These are phyloP conservation scores for Alternaria triticina DNA, from an alignment of 2,329 filamentous ascomycete species.

Conservation along the genomic window DNA sequence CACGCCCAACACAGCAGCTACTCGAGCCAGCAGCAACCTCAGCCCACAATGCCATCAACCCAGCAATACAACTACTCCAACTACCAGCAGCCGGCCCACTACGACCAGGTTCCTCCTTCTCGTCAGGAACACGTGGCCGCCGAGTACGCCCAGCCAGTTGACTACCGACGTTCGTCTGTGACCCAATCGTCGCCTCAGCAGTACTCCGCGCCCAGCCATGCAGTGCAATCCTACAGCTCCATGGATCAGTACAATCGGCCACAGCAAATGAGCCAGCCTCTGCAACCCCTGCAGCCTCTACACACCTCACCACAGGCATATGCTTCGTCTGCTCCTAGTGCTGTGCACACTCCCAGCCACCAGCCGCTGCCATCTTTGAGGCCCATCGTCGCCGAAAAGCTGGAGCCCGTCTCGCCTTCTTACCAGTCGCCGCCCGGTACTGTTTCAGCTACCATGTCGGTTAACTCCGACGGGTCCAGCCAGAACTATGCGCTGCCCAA, in stretches of 20 bases:
- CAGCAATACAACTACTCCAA: slow-evolving; percentile 51
- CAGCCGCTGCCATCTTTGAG: slow-evolving; percentile 53
- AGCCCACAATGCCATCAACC: slow-evolving; percentile 43
- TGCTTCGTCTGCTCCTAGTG: slow-evolving; percentile 33
- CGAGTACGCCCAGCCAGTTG: slow-evolving; percentile 47
- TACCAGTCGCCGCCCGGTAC: slow-evolving; percentile 47
- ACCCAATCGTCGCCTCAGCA: slow-evolving; percentile 41
- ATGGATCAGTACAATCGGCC: slow-evolving; percentile 48
- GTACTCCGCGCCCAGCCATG: slow-evolving; percentile 44
- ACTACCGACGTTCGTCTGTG: slow-evolving; percentile 52
- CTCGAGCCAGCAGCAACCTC: slow-evolving; percentile 31
- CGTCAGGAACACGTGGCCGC: slow-evolving; percentile 46
- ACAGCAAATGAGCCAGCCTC: slow-evolving; percentile 44
- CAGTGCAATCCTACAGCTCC: slow-evolving; percentile 42
- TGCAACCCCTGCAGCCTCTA: slow-evolving; percentile 43
- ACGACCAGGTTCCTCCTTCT: slow-evolving; percentile 43
- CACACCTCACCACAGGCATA: slow-evolving; percentile 43
- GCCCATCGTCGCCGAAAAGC: slow-evolving; percentile 39
- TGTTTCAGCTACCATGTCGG: slow-evolving; percentile 42
- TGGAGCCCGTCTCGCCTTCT: slow-evolving; percentile 55
- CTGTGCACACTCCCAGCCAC: slow-evolving; percentile 39
- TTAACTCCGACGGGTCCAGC: slow-evolving; percentile 36
- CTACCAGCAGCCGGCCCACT: slow-evolving; percentile 46
- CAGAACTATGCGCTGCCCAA: slow-evolving; percentile 38
- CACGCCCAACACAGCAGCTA: slow-evolving; percentile 40